Conservation (phyloP, 768 basidiomycete genomes). For the Lentinula sp. region DNA sequence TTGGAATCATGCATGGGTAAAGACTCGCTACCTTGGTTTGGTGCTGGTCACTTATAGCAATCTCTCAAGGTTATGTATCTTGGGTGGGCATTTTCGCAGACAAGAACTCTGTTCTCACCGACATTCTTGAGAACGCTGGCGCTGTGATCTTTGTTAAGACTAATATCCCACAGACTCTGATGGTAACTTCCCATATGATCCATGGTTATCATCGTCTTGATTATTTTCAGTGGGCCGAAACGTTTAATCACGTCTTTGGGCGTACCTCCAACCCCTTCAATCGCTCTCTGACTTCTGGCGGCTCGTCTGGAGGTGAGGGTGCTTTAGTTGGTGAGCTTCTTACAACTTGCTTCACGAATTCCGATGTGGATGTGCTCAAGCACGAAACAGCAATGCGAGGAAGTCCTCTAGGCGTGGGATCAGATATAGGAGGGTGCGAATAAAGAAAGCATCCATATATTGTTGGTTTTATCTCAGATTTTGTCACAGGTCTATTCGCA, state of each 20-base stretch:
- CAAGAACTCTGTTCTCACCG: constrained; percentile 55
- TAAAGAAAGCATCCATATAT: not conserved
- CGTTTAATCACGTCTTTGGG: constrained; percentile 75
- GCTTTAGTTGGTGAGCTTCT: constrained; percentile 53
- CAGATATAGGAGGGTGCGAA: constrained; percentile 71
- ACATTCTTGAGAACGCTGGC: constrained; percentile 60
- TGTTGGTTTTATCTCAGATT: not conserved
- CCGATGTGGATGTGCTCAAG: not conserved
- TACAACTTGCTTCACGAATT: not conserved
- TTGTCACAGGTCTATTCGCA: constrained; percentile 54
- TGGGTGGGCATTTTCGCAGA: constrained; percentile 60
- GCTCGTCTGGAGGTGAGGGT: constrained; percentile 85
- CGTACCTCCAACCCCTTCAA: constrained; percentile 75
- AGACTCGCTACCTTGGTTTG: not conserved
- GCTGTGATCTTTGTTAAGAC: constrained; percentile 70
- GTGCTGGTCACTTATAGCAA: not conserved
- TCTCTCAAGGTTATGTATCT: constrained; percentile 56
- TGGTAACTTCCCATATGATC: constrained; percentile 35
- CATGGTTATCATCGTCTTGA: not conserved
- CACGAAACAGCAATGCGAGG: constrained; percentile 31
- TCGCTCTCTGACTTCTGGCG: constrained; percentile 63
- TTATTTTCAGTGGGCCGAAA: constrained; percentile 59
- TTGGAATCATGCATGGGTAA: constrained; percentile 65
- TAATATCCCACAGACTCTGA: constrained; percentile 73
- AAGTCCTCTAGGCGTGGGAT: constrained; percentile 55